Evolutionary conservation across 2,329 filamentous ascomycete species (phyloP), one percentile per base, ranked within the genome.

Genomic region (Arthroderma sp.): DNA sequence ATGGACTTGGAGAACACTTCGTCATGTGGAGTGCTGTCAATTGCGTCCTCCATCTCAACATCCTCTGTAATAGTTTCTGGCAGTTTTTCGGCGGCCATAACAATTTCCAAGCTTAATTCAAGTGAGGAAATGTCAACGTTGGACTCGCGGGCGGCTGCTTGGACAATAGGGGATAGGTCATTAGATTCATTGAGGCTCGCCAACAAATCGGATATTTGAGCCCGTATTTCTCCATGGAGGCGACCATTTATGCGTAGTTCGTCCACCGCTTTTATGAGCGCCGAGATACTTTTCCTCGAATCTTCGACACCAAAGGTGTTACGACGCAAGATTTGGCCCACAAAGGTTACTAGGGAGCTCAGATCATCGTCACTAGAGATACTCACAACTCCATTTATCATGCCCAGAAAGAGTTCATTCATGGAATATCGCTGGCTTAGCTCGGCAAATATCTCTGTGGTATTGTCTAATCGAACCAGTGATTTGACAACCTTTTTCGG

Each of bases 111-210:
- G 52, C 78, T 81, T 64, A 85, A 73, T 63, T 91, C 84, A 11
- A 91, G 65, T 40, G 79, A 74, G 48, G 85, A 77, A 38, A 91
- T 74, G 55, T 91, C 81, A 48, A 86, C 72, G 8, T 80, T 75
- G 5, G 78, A 74, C 36, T 81, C 75, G 32, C 77, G 69, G 33
- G 89, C 73, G 3, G 80, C 74, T n/a, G 71, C 71, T 49, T 78
- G 72, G 46, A 91, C 76, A n/a, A 80, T 68, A 28, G 74, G 70
- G 8, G 78, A 79, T 22, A 77, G 66, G 34, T 71, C 70, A 29
- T 73, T 74, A 6, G 73, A 69, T 34, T 80, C 78, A 4, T 76
- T 80, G 43, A 88, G 70, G 4, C 69, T 66, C 42, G 85, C 79
- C n/a, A 89, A 66, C 1, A 77, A 68, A 7, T 78, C 74, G 1